Evolutionary conservation across 371 early-diverging fungal genomes (phyloP).

Genomic region (Vairimorpha apis): DNA sequence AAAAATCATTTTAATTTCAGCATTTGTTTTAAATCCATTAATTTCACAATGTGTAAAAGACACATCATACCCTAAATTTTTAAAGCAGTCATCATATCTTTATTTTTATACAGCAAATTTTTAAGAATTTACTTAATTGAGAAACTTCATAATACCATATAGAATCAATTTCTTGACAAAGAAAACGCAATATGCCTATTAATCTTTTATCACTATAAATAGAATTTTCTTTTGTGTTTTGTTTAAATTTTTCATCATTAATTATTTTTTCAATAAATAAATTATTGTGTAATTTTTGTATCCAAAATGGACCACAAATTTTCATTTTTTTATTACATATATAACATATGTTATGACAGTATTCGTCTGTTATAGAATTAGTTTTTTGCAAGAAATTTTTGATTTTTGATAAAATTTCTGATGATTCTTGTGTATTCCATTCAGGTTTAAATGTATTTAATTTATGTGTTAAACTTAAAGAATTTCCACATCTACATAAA

Average conservation of each 20-base stretch:
- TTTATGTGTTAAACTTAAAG: neutral
- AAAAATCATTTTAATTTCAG: constrained; percentile 79
- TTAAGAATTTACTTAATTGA: constrained; percentile 34
- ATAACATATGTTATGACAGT: constrained; percentile 37
- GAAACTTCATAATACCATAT: constrained; percentile 58
- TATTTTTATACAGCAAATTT: constrained; percentile 43
- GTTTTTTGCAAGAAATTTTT: neutral
- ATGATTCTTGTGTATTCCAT: too few relatives aligned
- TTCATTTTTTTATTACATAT: constrained; percentile 61
- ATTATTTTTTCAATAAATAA: constrained; percentile 69
- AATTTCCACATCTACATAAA: constrained; percentile 57
- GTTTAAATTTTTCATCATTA: constrained; percentile 63
- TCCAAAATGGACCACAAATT: constrained; percentile 91
- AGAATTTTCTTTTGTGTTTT: neutral
- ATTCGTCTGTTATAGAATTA: too few relatives aligned
- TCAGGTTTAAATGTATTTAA: constrained; percentile 6
- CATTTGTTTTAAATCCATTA: constrained; percentile 84
- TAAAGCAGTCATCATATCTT: constrained; percentile 70
- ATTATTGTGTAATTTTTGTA: constrained; percentile 71
- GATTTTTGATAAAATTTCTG: too few relatives aligned
- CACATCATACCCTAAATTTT: constrained; percentile 77
- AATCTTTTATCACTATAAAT: constrained; percentile 68
- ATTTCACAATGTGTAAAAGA: constrained; percentile 79
- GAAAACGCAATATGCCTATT: constrained; percentile 82
- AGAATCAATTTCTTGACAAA: constrained; percentile 67